Evolutionary conservation across 2,329 filamentous ascomycete species (phyloP).

Genomic region (Cercospora berteroae): DNA sequence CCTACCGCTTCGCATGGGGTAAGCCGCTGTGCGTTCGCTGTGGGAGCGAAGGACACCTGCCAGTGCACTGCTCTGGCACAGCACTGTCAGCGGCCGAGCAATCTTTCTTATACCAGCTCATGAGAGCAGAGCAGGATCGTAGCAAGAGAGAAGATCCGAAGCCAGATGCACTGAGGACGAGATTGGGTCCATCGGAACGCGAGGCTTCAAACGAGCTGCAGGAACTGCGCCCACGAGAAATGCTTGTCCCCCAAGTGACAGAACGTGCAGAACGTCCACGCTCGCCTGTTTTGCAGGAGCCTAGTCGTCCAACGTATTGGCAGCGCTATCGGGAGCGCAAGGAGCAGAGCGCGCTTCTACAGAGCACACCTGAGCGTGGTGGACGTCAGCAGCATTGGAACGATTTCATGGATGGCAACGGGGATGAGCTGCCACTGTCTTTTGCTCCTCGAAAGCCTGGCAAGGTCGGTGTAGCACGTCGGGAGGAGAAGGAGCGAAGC

Average conservation of each 20-base stretch:
- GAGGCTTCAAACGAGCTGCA: neutral
- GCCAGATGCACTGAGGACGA: neutral
- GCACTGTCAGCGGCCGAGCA: constrained; percentile 17
- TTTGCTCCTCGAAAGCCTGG: neutral
- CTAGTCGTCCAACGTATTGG: constrained; percentile 7
- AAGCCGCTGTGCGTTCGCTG: constrained; percentile 26
- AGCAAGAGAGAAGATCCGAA: constrained; percentile 18
- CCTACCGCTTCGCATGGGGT: constrained; percentile 25
- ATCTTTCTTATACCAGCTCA: constrained; percentile 15
- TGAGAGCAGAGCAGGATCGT: constrained; percentile 19
- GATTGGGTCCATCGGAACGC: neutral
- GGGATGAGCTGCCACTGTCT: neutral
- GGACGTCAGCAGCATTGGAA: neutral
- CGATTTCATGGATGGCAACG: neutral
- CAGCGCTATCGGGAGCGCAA: constrained; percentile 12
- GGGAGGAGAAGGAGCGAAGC: neutral
- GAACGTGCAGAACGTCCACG: neutral
- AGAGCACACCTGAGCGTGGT: neutral
- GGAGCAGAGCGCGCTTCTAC: neutral
- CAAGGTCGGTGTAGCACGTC: neutral
- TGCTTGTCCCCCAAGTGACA: neutral
- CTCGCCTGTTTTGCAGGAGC: neutral
- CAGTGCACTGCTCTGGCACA: constrained; percentile 10
- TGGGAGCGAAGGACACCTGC: constrained; percentile 24
- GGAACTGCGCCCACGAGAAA: neutral